A percentile compares a stretch with the other conserved stretches of the same genome.
Conservation (phyloP, 1,139 yeast genomes). For the Candida sanyaensis region DNA sequence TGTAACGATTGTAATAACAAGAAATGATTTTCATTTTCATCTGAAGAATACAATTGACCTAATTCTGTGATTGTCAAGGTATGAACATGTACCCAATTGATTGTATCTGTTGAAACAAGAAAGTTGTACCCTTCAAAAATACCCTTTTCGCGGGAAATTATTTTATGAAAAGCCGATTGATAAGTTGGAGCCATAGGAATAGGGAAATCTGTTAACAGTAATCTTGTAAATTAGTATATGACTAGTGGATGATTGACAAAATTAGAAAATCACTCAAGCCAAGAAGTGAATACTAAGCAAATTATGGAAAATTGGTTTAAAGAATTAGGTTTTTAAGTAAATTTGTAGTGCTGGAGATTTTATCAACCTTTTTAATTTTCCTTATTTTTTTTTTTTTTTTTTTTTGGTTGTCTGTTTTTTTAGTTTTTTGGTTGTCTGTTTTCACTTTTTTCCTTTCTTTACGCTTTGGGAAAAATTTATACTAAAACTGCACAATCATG, state of each 20-base stretch:
- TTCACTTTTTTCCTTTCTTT: background rate
- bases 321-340: too few species aligned
- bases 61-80: constrained; percentile 36
- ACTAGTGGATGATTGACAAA: too few species aligned
- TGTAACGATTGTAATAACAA: constrained; percentile 37
- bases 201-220: background rate
- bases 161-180: constrained; percentile 30
- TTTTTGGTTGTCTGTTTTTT: too few species aligned
- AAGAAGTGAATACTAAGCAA: too few species aligned
- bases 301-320: too few species aligned
- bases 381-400: background rate
- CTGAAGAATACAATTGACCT: constrained; percentile 40
- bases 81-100: constrained; percentile 38
- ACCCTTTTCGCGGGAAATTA: constrained; percentile 38
- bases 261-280: too few species aligned
- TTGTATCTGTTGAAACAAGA: constrained; percentile 39
- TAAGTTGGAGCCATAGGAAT: constrained; percentile 7
- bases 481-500: background rate
- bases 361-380: background rate
- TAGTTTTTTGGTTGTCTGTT: background rate
- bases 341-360: background rate
- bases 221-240: too few species aligned
- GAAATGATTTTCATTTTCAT: constrained; percentile 34
- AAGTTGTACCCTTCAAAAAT: constrained; percentile 37
- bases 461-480: background rate